Evolutionary conservation across 306 rosid genomes (phyloP).

Genomic region (Hippophae rhamnoides): DNA sequence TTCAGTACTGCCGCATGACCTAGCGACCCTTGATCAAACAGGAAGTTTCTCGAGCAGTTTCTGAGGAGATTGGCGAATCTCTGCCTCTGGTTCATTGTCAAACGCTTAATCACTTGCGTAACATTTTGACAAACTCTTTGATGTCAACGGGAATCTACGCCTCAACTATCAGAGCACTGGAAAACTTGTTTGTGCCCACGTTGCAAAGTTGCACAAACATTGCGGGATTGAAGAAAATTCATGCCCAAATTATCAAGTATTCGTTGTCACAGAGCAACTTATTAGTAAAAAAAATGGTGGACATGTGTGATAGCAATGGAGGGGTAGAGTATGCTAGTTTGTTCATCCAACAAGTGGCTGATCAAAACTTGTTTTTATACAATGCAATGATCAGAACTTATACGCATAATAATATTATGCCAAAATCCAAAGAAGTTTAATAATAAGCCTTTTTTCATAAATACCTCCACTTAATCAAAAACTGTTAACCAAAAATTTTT

Average conservation of each 20-base stretch:
- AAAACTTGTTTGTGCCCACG: slow-evolving; percentile 27
- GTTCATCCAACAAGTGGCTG: slow-evolving; percentile 40
- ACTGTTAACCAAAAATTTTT: too few relatives aligned
- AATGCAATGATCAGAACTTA: slow-evolving; percentile 56
- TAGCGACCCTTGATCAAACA: slow-evolving; percentile 33
- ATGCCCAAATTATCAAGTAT: slow-evolving; percentile 36
- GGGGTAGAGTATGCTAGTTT: slow-evolving; percentile 31
- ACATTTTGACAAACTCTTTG: too few relatives aligned
- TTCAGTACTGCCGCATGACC: slow-evolving; percentile 35
- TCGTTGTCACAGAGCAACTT: slow-evolving; percentile 66
- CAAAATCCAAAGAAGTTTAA: too few relatives aligned
- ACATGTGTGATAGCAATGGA: slow-evolving; percentile 38
- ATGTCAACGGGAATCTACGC: too few relatives aligned
- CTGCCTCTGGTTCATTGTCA: slow-evolving; percentile 29
- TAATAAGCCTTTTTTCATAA: too few relatives aligned
- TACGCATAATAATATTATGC: slow-evolving; percentile 24
- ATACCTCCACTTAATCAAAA: too few relatives aligned
- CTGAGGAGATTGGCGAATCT: slow-evolving; percentile 26
- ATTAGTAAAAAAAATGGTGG: slow-evolving; percentile 58
- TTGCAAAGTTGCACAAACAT: slow-evolving; percentile 32
- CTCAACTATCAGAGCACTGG: too few relatives aligned
- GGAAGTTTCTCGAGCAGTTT: slow-evolving; percentile 32
- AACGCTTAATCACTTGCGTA: not conserved
- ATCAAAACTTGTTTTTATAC: slow-evolving; percentile 48
- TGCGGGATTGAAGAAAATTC: slow-evolving; percentile 37